These are phyloP conservation scores for Capronia coronata DNA, from an alignment of 2,329 filamentous ascomycete species.

Conservation along the genomic window DNA sequence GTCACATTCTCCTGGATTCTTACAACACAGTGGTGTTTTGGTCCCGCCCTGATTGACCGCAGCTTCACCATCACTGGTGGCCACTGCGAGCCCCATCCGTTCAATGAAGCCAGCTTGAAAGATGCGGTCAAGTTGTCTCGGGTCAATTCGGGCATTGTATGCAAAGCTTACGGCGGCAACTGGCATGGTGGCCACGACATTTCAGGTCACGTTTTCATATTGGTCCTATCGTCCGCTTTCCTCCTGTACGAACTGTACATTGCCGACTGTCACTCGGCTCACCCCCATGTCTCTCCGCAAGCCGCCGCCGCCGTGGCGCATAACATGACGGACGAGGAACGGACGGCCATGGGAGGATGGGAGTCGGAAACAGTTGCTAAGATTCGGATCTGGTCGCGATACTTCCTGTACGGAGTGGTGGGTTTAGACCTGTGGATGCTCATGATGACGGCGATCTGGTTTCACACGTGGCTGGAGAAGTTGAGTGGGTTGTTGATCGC, in stretches of 20 bases:
- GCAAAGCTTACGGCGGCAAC: conserved; percentile 70
- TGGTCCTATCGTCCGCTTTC: conserved; percentile 77
- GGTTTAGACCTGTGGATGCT: conserved; percentile 87
- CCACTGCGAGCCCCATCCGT: conserved; percentile 55
- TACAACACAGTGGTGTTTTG: conserved; percentile 96
- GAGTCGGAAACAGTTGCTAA: conserved; percentile 41
- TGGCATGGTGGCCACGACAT: conserved; percentile 97
- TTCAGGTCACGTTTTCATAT: conserved; percentile 86
- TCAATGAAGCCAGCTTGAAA: conserved; percentile 14
- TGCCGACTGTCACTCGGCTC: conserved; percentile 50
- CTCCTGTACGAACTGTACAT: conserved; percentile 71
- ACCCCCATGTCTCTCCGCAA: conserved; percentile 26
- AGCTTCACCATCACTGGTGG: conserved; percentile 85
- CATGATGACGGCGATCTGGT: conserved; percentile 96
- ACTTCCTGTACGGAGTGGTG: conserved; percentile 52
- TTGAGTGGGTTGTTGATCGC: conserved; percentile 47
- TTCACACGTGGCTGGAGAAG: conserved; percentile 99
- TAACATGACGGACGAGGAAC: conserved; percentile 38
- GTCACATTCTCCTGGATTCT: conserved; percentile 75
- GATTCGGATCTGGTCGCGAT: conserved; percentile 51
- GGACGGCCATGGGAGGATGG: conserved; percentile 30
- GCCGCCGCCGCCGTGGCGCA: conserved; percentile 45
- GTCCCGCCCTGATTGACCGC: conserved; percentile 80
- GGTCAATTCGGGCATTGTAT: conserved; percentile 55
- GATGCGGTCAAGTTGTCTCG: conserved; percentile 49